These are phyloP conservation scores for Talaromyces rugulosus DNA, from an alignment of 2,329 filamentous ascomycete genomes.

Conservation along the genomic window DNA sequence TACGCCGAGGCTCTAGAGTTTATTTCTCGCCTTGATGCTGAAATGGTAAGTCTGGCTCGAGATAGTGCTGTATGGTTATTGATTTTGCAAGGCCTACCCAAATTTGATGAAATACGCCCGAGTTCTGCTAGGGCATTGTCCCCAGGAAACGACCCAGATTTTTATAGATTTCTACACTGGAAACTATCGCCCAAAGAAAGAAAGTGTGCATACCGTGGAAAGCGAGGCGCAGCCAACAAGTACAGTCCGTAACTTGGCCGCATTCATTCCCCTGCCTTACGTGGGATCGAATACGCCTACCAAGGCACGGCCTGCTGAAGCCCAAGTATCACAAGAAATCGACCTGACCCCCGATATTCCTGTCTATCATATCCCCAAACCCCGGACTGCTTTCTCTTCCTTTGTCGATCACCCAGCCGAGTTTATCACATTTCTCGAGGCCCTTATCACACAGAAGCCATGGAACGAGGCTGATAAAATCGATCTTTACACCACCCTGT, in stretches of 20 bases:
- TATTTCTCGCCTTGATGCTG: constrained; percentile 81
- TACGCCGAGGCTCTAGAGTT: constrained; percentile 86
- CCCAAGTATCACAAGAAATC: constrained; percentile 22
- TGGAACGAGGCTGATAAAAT: constrained; percentile 71
- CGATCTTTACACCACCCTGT: constrained; percentile 89
- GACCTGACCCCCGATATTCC: constrained; percentile 36
- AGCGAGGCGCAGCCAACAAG: constrained; percentile 55
- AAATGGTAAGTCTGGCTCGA: constrained; percentile 53
- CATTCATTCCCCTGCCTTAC: constrained; percentile 78
- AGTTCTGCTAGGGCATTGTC: constrained; percentile 82
- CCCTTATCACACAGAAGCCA: constrained; percentile 68
- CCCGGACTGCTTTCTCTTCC: constrained; percentile 86
- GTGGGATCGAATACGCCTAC: constrained; percentile 61
- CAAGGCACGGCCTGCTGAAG: constrained; percentile 26
- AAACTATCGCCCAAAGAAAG: constrained; percentile 65
- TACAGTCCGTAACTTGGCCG: constrained; percentile 80
- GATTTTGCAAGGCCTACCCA: constrained; percentile 62
- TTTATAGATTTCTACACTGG: constrained; percentile 96
- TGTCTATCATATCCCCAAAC: constrained; percentile 74
- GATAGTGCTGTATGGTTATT: neutral
- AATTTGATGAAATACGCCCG: constrained; percentile 95
- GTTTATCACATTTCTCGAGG: constrained; percentile 89
- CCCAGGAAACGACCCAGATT: constrained; percentile 73
- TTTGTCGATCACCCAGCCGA: constrained; percentile 92
- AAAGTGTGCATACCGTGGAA: constrained; percentile 53